These are phyloP conservation scores for Mallotus japonicus DNA, from an alignment of 441 rosid genomes.

Conservation along the genomic window DNA sequence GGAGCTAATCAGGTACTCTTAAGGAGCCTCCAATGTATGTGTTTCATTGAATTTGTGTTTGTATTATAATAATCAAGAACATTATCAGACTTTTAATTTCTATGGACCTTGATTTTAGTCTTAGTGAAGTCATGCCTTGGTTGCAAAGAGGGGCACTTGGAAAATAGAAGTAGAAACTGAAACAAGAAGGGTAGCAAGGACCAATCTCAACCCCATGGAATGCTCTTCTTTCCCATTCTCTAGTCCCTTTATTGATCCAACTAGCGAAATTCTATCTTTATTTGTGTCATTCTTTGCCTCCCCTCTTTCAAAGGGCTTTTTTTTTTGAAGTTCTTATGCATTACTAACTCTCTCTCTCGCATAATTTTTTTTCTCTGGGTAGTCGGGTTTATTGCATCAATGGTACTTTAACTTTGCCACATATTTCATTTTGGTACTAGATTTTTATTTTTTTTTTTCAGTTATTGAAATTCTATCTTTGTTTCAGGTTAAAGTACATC, in stretches of 20 bases:
- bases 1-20: slow-evolving; percentile 79
- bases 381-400: too few species aligned
- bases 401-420: too few species aligned
- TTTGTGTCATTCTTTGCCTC: background rate
- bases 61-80: background rate
- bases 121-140: background rate
- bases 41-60: background rate
- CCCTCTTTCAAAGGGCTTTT: too few species aligned
- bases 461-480: too few species aligned
- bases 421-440: too few species aligned
- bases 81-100: background rate
- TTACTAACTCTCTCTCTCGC: background rate
- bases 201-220: background rate
- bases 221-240: background rate
- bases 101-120: background rate
- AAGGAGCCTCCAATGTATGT: background rate
- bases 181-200: background rate
- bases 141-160: background rate
- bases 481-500: too few species aligned
- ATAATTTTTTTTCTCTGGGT: background rate
- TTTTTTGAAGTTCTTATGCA: background rate
- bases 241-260: background rate
- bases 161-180: background rate
- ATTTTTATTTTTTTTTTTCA: too few species aligned
- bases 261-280: background rate